phyloP scores from a whole-genome alignment of 2,329 filamentous ascomycete species.

The Didymella pinodella region DNA sequence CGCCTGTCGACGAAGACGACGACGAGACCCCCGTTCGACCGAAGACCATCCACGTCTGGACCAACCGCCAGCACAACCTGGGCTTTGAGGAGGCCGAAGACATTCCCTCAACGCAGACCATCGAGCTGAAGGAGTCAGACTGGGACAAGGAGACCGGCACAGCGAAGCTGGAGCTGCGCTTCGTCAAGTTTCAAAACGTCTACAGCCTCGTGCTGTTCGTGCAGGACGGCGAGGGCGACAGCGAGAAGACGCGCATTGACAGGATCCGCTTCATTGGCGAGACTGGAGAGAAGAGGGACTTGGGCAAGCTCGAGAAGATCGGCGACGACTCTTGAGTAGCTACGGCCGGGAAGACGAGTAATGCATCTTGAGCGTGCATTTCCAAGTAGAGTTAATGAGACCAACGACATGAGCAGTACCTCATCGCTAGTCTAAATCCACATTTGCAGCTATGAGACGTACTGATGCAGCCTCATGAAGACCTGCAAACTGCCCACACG shows the following conservation, averaged over 20 bases:
- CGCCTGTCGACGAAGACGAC: slow-evolving; percentile 62
- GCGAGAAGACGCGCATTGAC: slow-evolving; percentile 86
- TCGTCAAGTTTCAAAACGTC: slow-evolving; percentile 97
- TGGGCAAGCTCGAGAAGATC: slow-evolving; percentile 95
- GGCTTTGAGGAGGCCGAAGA: slow-evolving; percentile 96
- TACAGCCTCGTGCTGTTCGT: slow-evolving; percentile 88
- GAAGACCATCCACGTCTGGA: slow-evolving; percentile 82
- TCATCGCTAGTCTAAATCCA: background rate
- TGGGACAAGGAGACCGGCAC: slow-evolving; percentile 69
- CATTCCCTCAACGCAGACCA: slow-evolving; percentile 78
- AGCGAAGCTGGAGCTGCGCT: slow-evolving; percentile 71
- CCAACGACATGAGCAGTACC: slow-evolving; percentile 14
- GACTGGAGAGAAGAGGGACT: slow-evolving; percentile 86
- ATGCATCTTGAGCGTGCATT: slow-evolving; percentile 3
- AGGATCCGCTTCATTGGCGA: slow-evolving; percentile 84
- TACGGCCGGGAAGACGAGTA: background rate
- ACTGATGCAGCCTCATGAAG: background rate
- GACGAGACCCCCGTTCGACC: slow-evolving; percentile 83
- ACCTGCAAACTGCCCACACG: background rate
- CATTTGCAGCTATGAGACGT: background rate
- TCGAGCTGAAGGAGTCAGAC: slow-evolving; percentile 76
- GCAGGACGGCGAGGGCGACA: slow-evolving; percentile 78
- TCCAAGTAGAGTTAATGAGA: slow-evolving; percentile 14
- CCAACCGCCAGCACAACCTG: slow-evolving; percentile 87
- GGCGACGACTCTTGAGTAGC: slow-evolving; percentile 66